These are phyloP conservation scores for Oehlia diaphana DNA, from an alignment of 192 early-diverging fungal genomes.

Conservation along the genomic window DNA sequence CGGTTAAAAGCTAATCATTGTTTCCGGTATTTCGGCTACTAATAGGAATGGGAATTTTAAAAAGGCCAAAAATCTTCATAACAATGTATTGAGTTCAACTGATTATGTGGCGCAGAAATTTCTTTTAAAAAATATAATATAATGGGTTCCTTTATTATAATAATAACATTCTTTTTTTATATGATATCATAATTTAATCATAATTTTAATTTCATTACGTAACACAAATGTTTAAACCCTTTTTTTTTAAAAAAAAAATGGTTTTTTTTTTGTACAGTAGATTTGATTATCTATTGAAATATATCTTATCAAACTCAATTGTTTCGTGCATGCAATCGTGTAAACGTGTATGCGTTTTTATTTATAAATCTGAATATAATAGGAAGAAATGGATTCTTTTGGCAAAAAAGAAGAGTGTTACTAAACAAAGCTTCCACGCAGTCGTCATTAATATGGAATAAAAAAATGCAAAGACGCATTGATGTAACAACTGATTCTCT, in stretches of 20 bases:
- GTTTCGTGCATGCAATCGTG: neutral
- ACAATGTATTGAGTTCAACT: neutral
- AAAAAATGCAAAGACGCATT: no score
- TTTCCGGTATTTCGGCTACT: no score
- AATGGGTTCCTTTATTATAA: neutral
- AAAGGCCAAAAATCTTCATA: neutral
- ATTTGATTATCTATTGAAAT: constrained; percentile 8
- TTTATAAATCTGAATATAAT: neutral
- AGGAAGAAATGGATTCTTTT: neutral
- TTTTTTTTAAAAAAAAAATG: no score
- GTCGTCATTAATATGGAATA: no score
- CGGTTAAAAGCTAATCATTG: no score
- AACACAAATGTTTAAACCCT: neutral
- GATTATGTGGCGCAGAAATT: neutral
- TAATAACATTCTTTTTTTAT: no score
- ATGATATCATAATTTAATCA: neutral
- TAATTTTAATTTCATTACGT: neutral
- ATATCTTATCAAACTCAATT: neutral
- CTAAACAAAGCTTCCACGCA: neutral
- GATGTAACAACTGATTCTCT: no score
- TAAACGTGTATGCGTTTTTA: neutral
- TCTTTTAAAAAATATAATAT: no score
- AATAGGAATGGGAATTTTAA: neutral
- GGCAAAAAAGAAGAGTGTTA: neutral
- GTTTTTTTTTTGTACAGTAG: neutral